Evolutionary conservation across 768 basidiomycete genomes (phyloP), one percentile per base, ranked within the genome.

Genomic region (Rhodosporidiobolus odoratus): DNA sequence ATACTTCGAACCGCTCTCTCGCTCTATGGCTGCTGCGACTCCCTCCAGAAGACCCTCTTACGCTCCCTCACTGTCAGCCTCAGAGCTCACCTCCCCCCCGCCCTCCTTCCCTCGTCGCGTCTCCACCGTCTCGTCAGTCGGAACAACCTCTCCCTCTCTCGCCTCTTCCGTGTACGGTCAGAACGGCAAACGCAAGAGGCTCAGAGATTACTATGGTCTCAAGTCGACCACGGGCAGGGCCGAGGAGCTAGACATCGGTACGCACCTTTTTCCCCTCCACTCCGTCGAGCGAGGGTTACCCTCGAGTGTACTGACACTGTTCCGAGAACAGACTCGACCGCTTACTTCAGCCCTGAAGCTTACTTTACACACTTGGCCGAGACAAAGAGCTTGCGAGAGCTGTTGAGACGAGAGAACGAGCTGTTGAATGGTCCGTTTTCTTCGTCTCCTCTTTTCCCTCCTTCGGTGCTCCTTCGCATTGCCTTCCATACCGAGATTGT

Each of bases 201-300:
- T 93, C 61, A 83, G 92, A 76, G 91, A 90, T 74, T 91, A 94
- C 77, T 94, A 94, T 83, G 90, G 91, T 9, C 80, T 94, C 35
- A 89, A 87, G 25, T n/a, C 81, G 89, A n/a, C 87, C 87, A 0
- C 86, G 86, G 40, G 83, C 62, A 91, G 57, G 2, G 50, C 27
- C 40, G 67, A 92, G 78, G 89, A 90, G 21, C 89, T 91, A 89
- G 89, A 90, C 75, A 81, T 92, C 10, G 77, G 76, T 76, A 32
- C 58, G 60, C 21, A 30, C 15, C 45, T 9, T n/a, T n/a, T n/a
- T n/a, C 25, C 35, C 21, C 54, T 27, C 15, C 25, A 7, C 30
- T n/a, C 10, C 4, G 23, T 38, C 27, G 35, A 6, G 19, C 54
- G 9, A 10, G 41, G 34, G 21, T 67, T 89, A 38, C 32, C 41